phyloP scores from a whole-genome alignment of 1,284 basidiomycete species.

The Inonotus obliquus region DNA sequence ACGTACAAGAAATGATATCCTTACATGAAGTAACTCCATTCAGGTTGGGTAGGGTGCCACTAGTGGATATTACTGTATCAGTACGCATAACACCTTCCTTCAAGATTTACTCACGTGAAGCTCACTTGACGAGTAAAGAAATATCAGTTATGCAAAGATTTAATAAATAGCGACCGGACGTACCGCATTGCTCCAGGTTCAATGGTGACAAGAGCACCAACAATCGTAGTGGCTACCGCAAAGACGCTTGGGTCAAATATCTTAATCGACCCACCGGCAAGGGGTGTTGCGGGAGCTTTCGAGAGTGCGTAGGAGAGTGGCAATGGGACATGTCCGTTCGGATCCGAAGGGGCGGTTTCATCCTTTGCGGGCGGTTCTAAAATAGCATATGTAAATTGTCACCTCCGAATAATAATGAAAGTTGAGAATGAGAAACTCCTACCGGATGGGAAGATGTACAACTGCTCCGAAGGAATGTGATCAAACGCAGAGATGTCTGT shows the following conservation, averaged over 20 bases:
- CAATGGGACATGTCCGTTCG: conserved; percentile 38
- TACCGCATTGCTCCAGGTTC: conserved; percentile 56
- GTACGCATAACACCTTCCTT: neutral
- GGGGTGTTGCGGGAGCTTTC: conserved; percentile 35
- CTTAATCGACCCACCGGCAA: conserved; percentile 53
- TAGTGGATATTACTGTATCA: conserved; percentile 23
- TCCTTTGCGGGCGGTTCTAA: conserved; percentile 35
- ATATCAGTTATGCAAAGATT: neutral
- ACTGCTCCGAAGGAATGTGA: conserved; percentile 41
- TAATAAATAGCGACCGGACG: conserved; percentile 14
- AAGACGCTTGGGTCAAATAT: conserved; percentile 57
- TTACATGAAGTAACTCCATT: conserved; percentile 32
- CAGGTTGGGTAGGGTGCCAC: conserved; percentile 48
- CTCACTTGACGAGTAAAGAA: conserved; percentile 44
- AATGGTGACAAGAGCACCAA: conserved; percentile 53
- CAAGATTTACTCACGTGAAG: conserved; percentile 41
- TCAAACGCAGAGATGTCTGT: conserved; percentile 38
- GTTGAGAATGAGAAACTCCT: neutral
- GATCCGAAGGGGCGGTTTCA: conserved; percentile 37
- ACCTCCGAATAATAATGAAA: neutral
- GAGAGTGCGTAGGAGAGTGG: conserved; percentile 52
- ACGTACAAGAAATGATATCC: conserved; percentile 22
- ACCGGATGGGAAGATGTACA: conserved; percentile 53
- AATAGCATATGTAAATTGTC: conserved; percentile 21
- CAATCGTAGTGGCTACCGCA: conserved; percentile 48